Evolutionary conservation across 208 protist species (phyloP).

Genomic region (Leishmania braziliensis): DNA sequence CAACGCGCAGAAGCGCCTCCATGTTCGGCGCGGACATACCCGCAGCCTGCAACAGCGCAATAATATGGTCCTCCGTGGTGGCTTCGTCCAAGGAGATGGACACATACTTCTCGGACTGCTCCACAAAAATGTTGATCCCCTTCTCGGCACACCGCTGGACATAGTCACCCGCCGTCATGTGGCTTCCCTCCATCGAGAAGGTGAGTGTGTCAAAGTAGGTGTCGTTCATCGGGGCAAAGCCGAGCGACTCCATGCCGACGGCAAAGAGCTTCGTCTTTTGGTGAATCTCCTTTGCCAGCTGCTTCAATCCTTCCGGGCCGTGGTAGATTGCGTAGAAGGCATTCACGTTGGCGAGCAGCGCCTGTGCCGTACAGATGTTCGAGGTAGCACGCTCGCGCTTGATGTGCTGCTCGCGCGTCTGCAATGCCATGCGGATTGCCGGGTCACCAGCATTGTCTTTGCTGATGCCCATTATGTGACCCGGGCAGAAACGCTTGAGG

Average conservation of each 20-base stretch:
- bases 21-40: conserved; percentile 65
- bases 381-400: conserved; percentile 94
- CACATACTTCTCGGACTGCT: conserved; percentile 56
- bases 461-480: conserved; percentile 96
- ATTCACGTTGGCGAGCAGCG: conserved; percentile 96
- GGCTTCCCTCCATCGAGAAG: conserved; percentile 44
- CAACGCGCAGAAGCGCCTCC: conserved; percentile 45
- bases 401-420: conserved; percentile 99
- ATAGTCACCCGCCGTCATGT: conserved; percentile 60
- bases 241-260: conserved; percentile 84
- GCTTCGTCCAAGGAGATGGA: conserved; percentile 95
- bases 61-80: conserved; percentile 82
- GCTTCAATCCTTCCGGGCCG: conserved; percentile 94
- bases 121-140: conserved; percentile 92
- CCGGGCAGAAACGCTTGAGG: conserved; percentile 93
- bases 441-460: conserved; percentile 89
- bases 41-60: conserved; percentile 68
- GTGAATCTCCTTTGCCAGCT: conserved; percentile 94
- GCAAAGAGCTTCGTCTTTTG: conserved; percentile 75
- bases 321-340: conserved; percentile 98
- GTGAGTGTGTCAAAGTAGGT: conserved; percentile 94
- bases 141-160: conserved; percentile 60
- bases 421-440: conserved; percentile 97
- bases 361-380: conserved; percentile 99
- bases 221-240: conserved; percentile 52